phyloP scores from a whole-genome alignment of 345 rosid genomes.

The Brassica rapa region DNA sequence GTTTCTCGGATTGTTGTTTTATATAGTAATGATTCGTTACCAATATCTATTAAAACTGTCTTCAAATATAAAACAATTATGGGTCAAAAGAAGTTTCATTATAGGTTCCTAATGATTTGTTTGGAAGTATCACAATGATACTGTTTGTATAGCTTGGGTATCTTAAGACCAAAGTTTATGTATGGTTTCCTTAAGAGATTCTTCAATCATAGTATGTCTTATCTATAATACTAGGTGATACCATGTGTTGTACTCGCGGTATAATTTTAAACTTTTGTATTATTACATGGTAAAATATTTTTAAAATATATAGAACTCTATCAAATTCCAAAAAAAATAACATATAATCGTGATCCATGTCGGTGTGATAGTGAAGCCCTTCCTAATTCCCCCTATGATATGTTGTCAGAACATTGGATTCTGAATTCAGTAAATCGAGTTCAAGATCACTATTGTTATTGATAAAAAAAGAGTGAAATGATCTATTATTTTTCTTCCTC shows the following conservation, averaged over 20 bases:
- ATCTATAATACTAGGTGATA: neutral
- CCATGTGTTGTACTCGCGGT: neutral
- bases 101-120: slow-evolving; percentile 8
- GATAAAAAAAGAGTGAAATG: neutral
- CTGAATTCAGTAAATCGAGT: neutral
- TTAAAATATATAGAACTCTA: neutral
- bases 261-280: neutral
- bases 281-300: neutral
- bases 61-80: slow-evolving; percentile 17
- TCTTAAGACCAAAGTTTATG: slow-evolving; percentile 31
- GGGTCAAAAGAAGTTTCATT: slow-evolving; percentile 25
- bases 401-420: neutral
- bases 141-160: slow-evolving; percentile 27
- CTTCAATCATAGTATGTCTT: slow-evolving; percentile 12
- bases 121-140: slow-evolving; percentile 18
- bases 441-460: neutral
- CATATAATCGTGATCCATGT: neutral
- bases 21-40: neutral
- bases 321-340: neutral
- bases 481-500: neutral
- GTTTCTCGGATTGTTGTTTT: neutral
- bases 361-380: neutral
- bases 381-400: neutral
- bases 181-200: slow-evolving; percentile 6
- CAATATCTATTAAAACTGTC: neutral